Base-by-base conservation (phyloP, 2,329 filamentous ascomycete genomes). In the Apiospora aurea region DNA sequence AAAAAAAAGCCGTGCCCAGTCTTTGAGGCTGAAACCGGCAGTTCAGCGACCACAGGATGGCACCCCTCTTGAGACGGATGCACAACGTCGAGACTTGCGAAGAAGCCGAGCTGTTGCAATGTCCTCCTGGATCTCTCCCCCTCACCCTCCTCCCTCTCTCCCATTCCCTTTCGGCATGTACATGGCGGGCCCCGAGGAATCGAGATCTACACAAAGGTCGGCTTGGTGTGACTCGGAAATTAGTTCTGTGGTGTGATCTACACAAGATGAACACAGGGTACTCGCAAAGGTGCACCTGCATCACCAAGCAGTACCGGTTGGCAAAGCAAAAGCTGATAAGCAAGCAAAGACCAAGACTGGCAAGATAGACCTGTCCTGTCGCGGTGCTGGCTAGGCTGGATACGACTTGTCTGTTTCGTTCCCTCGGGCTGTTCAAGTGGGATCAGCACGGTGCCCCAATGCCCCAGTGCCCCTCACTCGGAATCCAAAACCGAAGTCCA, bases 221-320 rank as follows among this genome's bases (percentile, higher is more conserved):
- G 57, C 57, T 41, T 64, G 57, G 57, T 64, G 57, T 41, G 57
- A 64, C 34, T 41, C 57, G 57, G 57, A 64, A 64, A 64, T 64
- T 64, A 64, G 18, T 41, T n/a, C 18, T 41, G 34, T 64, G 57
- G 57, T 64, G 57, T 64, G 57, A 64, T 64, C 57, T 64, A 64
- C 57, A 64, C 57, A 64, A 64, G 57, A 64, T 64, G 57, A 64
- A 64, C 57, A 64, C 57, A 41, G 57, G 57, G 57, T 64, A 64
- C 14, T 61, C 53, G 53, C 38, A 34, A 24, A 29, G 49, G n/a
- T 43, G 41, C 41, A 43, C 41, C 7, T 43, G 41, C 41, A 43
- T 14, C 46, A 49, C 46, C 6, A 38, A 21, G 53, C 29, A 57
- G 51, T 29, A 26, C 1, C 51, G 14, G 24, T 53, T 26, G 51